Conservation (phyloP, 2,329 filamentous ascomycete genomes). For the Leptographium lundbergii region DNA sequence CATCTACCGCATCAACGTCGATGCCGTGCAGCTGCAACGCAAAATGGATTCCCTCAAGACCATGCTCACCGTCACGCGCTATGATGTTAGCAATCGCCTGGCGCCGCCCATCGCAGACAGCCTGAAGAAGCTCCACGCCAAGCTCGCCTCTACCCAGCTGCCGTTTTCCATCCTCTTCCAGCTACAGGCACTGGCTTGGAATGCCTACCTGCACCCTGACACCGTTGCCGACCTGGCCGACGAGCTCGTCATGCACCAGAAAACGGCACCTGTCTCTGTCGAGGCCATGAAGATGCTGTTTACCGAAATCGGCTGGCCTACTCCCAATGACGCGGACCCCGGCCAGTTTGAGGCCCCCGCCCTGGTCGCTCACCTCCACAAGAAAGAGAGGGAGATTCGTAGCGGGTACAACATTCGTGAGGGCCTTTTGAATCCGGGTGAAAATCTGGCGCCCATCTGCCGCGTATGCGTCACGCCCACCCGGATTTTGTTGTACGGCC, state of each 20-base stretch:
- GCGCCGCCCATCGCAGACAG: background rate
- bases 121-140: slow-evolving; percentile 12
- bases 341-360: slow-evolving; percentile 23
- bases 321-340: slow-evolving; percentile 32
- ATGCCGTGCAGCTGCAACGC: slow-evolving; percentile 15
- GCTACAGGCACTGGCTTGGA: slow-evolving; percentile 48
- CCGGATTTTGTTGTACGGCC: slow-evolving; percentile 42
- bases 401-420: slow-evolving; percentile 1
- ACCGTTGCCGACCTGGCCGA: slow-evolving; percentile 34
- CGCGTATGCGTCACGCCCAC: slow-evolving; percentile 48
- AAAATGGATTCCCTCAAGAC: slow-evolving; percentile 17
- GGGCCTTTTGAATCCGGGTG: slow-evolving; percentile 15
- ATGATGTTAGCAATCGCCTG: slow-evolving; percentile 8
- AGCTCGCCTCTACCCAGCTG: slow-evolving; percentile 19
- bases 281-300: slow-evolving; percentile 41
- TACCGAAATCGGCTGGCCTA: slow-evolving; percentile 38
- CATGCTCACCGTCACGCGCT: slow-evolving; percentile 15
- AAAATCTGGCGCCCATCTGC: slow-evolving; percentile 37
- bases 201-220: slow-evolving; percentile 46
- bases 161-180: slow-evolving; percentile 48
- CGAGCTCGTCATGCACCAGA: slow-evolving; percentile 23
- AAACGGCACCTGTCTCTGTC: slow-evolving; percentile 30
- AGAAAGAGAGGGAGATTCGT: slow-evolving; percentile 25
- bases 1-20: slow-evolving; percentile 27
- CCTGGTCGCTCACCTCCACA: slow-evolving; percentile 26